A percentile compares a stretch with the other conserved stretches of the same genome.
These are phyloP conservation scores for Rhizophagus clarus DNA, from an alignment of 192 early-diverging fungal species.

Conservation along the genomic window DNA sequence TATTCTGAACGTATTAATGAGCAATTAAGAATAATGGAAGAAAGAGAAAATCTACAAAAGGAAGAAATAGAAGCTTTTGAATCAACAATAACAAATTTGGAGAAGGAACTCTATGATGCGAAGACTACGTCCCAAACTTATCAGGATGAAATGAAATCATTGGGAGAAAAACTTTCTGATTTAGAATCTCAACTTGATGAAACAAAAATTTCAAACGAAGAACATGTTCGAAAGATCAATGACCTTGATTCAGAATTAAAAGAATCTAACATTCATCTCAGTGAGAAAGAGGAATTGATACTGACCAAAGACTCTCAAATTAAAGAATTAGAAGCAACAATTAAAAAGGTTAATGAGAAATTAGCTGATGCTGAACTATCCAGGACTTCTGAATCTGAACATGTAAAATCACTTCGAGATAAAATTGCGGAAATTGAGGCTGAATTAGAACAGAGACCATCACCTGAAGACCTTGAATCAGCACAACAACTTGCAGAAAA, in stretches of 20 bases:
- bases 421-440: background rate
- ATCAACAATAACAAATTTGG: background rate
- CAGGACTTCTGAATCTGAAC: background rate
- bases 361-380: background rate
- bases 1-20: background rate
- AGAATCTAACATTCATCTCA: background rate
- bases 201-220: background rate
- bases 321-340: background rate
- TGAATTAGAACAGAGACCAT: background rate
- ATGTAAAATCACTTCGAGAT: too few relatives aligned
- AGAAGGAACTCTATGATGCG: background rate
- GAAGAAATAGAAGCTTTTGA: background rate
- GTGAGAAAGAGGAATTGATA: background rate
- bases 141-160: background rate
- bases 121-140: background rate
- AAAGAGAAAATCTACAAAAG: background rate
- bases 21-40: background rate
- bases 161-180: slow-evolving; percentile 5
- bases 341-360: background rate
- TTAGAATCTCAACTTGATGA: slow-evolving; percentile 17
- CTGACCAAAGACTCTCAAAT: background rate
- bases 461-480: background rate
- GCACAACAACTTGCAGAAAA: background rate
- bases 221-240: background rate
- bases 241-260: background rate